Evolutionary conservation across 371 early-diverging fungal genomes (phyloP), one percentile per base, ranked within the genome.

Genomic region (Mucor mucedo): DNA sequence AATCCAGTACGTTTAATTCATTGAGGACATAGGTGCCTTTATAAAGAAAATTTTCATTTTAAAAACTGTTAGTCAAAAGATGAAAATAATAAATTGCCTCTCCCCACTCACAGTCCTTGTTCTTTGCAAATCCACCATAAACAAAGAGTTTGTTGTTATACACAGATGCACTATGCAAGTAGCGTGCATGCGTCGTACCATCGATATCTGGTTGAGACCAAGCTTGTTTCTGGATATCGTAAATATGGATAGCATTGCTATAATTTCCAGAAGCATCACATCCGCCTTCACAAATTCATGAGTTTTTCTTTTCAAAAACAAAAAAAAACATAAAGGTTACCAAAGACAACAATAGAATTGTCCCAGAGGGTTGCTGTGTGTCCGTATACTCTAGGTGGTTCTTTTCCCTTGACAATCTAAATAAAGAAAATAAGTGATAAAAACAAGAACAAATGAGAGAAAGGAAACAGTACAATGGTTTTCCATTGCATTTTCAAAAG

Each of bases 91-190:
- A 54, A 8, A 45, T 61, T n/a, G 21, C 21, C 21, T 21, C 21
- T 21, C 21, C 21, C 21, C 1, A 21, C 74, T 68, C 79, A 79
- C 86, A 81, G 40, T 86, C 84, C 56, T 84, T 67, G 52, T 77
- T 79, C 60, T 81, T 81, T 40, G 84, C 82, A 56, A 87, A 80
- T 41, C 89, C 89, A 35, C 89, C 89, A 57, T 85, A 88, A 50
- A 88, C 69, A 67, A 83, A 87, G 60, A 88, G 72, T 66, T 80
- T 85, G 65, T 85, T 77, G 55, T 84, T 69, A 70, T 82, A 82
- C 45, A 87, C 86, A 6, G 81, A 77, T 21, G 89, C 84, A 35
- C 84, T 81, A 60, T 88, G 89, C 47, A 84, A 71, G 60, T 83
- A 84, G 30, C 87, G 75, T 47, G 78, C 72, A 60, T 86, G 82